Evolutionary conservation across 2,329 filamentous ascomycete species (phyloP).

Genomic region (Venturiaceae sp.): DNA sequence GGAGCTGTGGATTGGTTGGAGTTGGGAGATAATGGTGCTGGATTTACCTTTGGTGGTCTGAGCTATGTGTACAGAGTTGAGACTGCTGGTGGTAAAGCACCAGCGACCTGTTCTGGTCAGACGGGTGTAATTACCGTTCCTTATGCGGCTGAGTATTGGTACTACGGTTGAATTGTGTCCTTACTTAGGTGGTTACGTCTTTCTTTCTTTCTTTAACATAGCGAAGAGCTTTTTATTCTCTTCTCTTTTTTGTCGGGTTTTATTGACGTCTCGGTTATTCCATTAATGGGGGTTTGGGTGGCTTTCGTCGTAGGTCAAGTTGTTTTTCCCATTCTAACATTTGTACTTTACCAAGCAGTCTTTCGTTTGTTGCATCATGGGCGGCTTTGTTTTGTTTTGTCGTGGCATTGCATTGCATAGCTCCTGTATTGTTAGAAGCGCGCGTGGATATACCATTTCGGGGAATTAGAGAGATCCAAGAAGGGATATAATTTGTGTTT

Average conservation of each 20-base stretch:
- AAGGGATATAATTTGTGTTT: neutral
- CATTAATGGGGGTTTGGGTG: neutral
- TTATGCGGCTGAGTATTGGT: slow-evolving; percentile 40
- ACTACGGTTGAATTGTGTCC: slow-evolving; percentile 23
- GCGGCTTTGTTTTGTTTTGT: neutral
- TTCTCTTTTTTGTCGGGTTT: neutral
- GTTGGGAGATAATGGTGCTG: slow-evolving; percentile 27
- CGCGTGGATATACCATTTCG: neutral
- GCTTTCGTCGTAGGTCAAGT: neutral
- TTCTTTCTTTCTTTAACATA: neutral
- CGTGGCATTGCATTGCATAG: neutral
- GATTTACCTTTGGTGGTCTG: slow-evolving; percentile 27
- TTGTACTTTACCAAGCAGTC: neutral
- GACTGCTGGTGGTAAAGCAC: slow-evolving; percentile 35
- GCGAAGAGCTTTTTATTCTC: neutral
- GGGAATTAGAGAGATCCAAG: neutral
- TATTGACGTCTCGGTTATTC: neutral
- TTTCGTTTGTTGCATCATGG: neutral
- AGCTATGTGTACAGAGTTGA: slow-evolving; percentile 37
- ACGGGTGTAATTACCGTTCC: slow-evolving; percentile 24
- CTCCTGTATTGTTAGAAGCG: neutral
- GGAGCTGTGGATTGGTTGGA: slow-evolving; percentile 37
- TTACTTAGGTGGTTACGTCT: neutral
- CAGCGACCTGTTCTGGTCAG: slow-evolving; percentile 26
- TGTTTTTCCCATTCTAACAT: neutral